phyloP scores from a whole-genome alignment of 768 basidiomycete genomes.

The Mycena amicta region DNA sequence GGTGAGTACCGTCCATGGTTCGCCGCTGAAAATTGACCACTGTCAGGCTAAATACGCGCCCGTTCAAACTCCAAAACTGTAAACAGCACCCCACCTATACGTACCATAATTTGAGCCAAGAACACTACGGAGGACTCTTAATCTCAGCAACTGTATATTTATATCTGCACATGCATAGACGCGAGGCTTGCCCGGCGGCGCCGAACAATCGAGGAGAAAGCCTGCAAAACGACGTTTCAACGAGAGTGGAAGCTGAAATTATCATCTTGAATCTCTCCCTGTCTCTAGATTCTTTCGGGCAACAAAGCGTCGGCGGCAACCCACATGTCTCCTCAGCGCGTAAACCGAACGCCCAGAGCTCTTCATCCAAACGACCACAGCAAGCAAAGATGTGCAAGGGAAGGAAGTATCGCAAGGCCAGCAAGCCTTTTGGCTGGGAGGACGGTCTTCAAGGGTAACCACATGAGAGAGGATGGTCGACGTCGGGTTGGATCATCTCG shows the following conservation, averaged over 20 bases:
- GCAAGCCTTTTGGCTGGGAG: neutral
- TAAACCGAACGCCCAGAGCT: neutral
- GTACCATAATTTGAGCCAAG: too few species aligned
- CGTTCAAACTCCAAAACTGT: conserved; percentile 41
- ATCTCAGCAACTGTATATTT: too few species aligned
- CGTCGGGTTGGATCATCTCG: neutral
- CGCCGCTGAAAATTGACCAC: conserved; percentile 3
- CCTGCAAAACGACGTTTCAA: too few species aligned
- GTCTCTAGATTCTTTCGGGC: neutral
- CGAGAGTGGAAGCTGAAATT: too few species aligned
- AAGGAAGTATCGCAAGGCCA: neutral
- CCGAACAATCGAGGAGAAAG: too few species aligned
- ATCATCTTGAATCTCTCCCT: too few species aligned
- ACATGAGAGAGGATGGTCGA: neutral
- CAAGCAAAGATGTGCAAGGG: neutral
- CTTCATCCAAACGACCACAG: neutral
- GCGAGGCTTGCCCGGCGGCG: too few species aligned
- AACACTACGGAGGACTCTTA: too few species aligned
- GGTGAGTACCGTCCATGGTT: conserved; percentile 47
- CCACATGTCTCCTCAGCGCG: neutral
- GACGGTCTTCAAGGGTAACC: neutral
- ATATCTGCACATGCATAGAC: too few species aligned
- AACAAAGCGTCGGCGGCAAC: neutral
- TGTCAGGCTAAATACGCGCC: conserved; percentile 63
- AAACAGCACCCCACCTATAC: conserved; percentile 1